phyloP scores from a whole-genome alignment of 208 protist genomes.

The Acanthamoeba culbertsoni region DNA sequence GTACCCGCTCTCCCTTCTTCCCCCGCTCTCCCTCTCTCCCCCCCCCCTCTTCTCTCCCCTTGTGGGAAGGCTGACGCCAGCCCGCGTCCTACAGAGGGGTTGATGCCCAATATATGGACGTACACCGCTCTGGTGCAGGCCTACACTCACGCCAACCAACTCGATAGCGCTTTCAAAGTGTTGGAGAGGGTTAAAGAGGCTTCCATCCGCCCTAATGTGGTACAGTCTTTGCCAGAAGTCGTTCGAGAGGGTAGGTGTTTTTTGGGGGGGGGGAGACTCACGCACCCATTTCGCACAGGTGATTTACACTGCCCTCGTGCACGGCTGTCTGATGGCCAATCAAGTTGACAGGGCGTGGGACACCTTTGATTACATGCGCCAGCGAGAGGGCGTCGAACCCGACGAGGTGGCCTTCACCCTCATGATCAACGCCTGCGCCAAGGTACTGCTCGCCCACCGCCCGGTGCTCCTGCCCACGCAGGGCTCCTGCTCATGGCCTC shows the following conservation, averaged over 20 bases:
- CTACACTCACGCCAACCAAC: background rate
- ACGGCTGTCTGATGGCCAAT: background rate
- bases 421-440: constrained; percentile 17
- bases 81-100: background rate
- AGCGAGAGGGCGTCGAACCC: background rate
- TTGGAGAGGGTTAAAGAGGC: background rate
- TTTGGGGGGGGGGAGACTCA: background rate
- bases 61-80: background rate
- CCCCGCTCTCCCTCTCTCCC: background rate
- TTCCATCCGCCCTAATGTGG: background rate
- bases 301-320: background rate
- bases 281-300: background rate
- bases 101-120: background rate
- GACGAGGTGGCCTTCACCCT: constrained; percentile 30
- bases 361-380: constrained; percentile 45
- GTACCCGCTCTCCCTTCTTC: background rate
- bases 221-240: background rate
- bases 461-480: background rate
- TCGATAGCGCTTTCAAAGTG: background rate
- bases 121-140: background rate
- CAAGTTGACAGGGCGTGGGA: background rate
- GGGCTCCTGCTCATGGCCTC: background rate
- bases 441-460: background rate
- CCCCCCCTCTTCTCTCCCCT: background rate
- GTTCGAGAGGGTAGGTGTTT: background rate